These are phyloP conservation scores for Periconia digitata DNA, from an alignment of 2,329 filamentous ascomycete species.

Conservation along the genomic window DNA sequence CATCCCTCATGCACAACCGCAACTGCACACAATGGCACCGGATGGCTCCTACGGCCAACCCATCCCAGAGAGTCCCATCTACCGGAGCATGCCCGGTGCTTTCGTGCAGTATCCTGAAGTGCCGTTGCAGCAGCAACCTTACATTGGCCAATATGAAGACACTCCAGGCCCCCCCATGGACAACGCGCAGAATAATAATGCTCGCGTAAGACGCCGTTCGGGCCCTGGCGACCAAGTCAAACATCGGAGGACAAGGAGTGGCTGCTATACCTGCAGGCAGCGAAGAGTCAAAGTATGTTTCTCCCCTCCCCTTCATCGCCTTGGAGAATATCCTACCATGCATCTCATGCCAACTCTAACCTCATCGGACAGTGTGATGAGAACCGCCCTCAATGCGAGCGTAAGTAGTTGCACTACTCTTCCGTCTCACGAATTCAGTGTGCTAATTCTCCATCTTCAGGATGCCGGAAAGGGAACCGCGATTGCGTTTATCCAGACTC, in stretches of 20 bases:
- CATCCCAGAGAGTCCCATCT: conserved; percentile 34
- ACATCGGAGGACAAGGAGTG: conserved; percentile 88
- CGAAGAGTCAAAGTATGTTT: conserved; percentile 72
- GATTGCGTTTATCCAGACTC: conserved; percentile 88
- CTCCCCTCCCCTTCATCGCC: conserved; percentile 1
- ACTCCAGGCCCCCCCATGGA: conserved; percentile 23
- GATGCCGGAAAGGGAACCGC: conserved; percentile 87
- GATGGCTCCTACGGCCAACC: conserved; percentile 31
- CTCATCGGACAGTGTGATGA: conserved; percentile 77
- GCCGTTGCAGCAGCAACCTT: conserved; percentile 33
- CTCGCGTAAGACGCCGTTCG: conserved; percentile 33
- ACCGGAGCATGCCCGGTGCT: conserved; percentile 29
- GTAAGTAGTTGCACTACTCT: conserved; percentile 45
- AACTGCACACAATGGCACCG: conserved; percentile 31
- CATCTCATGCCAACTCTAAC: conserved; percentile 12
- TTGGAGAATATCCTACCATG: conserved; percentile 1
- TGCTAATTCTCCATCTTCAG: conserved; percentile 45
- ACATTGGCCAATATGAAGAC: conserved; percentile 41
- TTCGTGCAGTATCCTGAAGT: conserved; percentile 36
- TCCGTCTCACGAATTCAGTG: conserved; percentile 3
- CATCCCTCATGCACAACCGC: conserved; percentile 22
- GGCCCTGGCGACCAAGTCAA: conserved; percentile 71
- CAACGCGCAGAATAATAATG: conserved; percentile 28
- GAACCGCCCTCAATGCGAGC: conserved; percentile 79
- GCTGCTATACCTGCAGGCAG: conserved; percentile 88